A percentile compares a stretch with the other conserved stretches of the same genome.
Evolutionary conservation across 208 protist species (phyloP).

Genomic region (Acanthamoeba polyphaga): DNA sequence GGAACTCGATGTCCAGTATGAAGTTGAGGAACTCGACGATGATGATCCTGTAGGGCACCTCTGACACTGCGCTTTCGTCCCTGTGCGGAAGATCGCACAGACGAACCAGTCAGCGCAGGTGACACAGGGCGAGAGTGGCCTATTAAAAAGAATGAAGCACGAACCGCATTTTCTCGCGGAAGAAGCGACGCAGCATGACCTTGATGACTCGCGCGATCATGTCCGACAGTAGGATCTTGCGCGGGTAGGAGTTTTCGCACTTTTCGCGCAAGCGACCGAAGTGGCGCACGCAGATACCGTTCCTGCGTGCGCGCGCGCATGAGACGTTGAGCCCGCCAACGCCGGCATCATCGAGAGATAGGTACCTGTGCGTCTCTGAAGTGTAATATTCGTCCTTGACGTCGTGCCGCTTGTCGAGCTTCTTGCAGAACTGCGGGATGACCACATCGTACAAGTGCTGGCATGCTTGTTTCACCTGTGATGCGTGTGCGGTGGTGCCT

Average conservation of each 20-base stretch:
- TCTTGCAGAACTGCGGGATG: conserved; percentile 20
- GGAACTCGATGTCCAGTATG: not conserved
- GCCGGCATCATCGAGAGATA: not conserved
- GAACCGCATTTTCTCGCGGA: conserved; percentile 17
- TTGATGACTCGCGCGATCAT: conserved; percentile 55
- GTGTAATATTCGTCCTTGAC: conserved; percentile 57
- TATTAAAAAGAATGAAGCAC: not conserved
- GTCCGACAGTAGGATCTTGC: conserved; percentile 57
- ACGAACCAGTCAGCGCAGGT: not conserved
- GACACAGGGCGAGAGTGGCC: no score
- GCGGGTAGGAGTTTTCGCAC: conserved; percentile 48
- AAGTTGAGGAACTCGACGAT: conserved; percentile 60
- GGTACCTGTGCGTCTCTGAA: conserved; percentile 41
- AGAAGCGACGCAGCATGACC: conserved; percentile 52
- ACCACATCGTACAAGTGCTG: conserved; percentile 3
- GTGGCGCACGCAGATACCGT: conserved; percentile 40
- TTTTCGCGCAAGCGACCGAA: not conserved
- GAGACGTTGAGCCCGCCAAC: not conserved
- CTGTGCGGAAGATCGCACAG: not conserved
- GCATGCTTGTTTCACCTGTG: conserved; percentile 1
- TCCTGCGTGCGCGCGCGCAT: not conserved
- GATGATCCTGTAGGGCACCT: conserved; percentile 29
- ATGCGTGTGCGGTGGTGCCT: not conserved
- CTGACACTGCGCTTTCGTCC: not conserved
- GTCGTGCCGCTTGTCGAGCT: conserved; percentile 44